Base-by-base conservation (phyloP, 140 eudicot species). In the Stevia rebaudiana region DNA sequence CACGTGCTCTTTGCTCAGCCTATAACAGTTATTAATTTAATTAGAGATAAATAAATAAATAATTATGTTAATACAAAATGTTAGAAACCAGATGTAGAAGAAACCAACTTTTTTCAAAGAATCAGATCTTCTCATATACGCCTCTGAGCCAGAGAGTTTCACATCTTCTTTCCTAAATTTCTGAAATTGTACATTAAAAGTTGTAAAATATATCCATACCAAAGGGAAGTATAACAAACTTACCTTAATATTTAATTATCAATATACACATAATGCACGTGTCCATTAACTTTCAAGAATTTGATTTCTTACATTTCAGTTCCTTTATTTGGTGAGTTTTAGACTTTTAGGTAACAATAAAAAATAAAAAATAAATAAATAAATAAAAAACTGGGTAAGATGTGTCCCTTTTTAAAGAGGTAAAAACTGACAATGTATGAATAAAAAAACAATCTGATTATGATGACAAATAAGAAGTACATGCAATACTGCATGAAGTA, bases 1-100 rank as follows among this genome's bases (percentile, higher is more conserved):
- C 96, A 23, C 94, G 98, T 51, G 96, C 96, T 64, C 86, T 80
- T 74, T 85, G 84, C 81, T 92, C 95, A 67, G 96, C 96, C 98
- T 92, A 60, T 43, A 50, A 21, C 37, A 77, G 69, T 25, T 18
- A 25, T 44, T 33, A 60, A 11, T 61, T 50, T 39, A 28, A 24
- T n/a, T n/a, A n/a, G n/a, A n/a, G n/a, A n/a, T n/a, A n/a, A n/a
- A n/a, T n/a, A n/a, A n/a, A n/a, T n/a, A n/a, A 31, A 49, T 35
- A 50, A 70, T 16, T 17, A 31, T 1, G 8, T 16, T 15, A 15
- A 3, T 31, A 55, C 61, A 16, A 15, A 57, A 57, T 16, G 28
- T 23, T 31, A 56, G 1, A 30, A 56, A 56, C 8, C 24, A 35
- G 19, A 59, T 6, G 18, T 31, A 51, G 42, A 70, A 10, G 39